Evolutionary conservation across 1,284 basidiomycete genomes (phyloP).

Genomic region (Vanrija pseudolonga): DNA sequence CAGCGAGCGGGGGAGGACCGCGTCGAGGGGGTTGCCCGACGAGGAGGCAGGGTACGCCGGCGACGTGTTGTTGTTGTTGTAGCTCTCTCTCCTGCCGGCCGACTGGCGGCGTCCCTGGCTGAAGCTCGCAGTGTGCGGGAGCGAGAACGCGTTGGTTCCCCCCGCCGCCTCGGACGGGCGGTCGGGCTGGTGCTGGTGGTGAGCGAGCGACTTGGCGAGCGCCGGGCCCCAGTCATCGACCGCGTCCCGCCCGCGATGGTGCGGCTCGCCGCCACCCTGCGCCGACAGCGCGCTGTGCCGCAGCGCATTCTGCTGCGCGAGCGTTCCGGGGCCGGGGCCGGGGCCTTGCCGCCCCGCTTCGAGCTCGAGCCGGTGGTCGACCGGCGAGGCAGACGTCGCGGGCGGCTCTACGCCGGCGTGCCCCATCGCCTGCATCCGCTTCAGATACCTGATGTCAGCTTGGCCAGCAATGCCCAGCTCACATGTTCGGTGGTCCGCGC

Average conservation of each 20-base stretch:
- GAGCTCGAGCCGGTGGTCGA: not conserved
- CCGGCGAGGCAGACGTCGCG: not conserved
- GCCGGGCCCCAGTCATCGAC: slow-evolving; percentile 16
- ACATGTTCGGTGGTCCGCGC: slow-evolving; percentile 83
- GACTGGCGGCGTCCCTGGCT: no score
- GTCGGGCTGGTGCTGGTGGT: slow-evolving; percentile 5
- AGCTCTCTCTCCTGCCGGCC: no score
- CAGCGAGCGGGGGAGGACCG: slow-evolving; percentile 34
- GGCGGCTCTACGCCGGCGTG: not conserved
- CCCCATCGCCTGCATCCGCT: slow-evolving; percentile 19
- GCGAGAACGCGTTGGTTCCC: no score
- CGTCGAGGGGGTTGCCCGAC: slow-evolving; percentile 36
- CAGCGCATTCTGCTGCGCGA: slow-evolving; percentile 18
- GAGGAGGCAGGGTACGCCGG: not conserved
- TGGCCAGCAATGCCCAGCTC: slow-evolving; percentile 35
- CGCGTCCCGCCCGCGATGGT: slow-evolving; percentile 1
- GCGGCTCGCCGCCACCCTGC: slow-evolving; percentile 6
- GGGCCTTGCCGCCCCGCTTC: not conserved
- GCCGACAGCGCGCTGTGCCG: slow-evolving; percentile 7
- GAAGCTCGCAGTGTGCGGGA: no score
- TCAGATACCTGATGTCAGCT: slow-evolving; percentile 17
- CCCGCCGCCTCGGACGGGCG: not conserved
- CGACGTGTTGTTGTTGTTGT: not conserved
- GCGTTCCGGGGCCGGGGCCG: slow-evolving; percentile 19
- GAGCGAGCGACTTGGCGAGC: slow-evolving; percentile 1